phyloP scores from a whole-genome alignment of 2,329 filamentous ascomycete species.

The Pseudogymnoascus sp. region DNA sequence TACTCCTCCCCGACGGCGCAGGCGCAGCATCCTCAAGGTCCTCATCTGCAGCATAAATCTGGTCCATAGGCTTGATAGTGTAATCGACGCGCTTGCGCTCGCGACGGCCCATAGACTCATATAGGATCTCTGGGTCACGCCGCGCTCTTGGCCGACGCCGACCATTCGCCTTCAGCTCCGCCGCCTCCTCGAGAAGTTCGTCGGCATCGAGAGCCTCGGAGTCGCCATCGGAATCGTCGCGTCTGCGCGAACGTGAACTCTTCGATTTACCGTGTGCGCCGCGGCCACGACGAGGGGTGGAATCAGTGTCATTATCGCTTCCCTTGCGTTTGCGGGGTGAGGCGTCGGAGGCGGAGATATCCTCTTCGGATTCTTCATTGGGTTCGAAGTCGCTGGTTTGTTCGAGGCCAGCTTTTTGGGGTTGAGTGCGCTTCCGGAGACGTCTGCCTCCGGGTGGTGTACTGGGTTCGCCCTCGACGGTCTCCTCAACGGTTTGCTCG shows the following conservation, averaged over 20 bases:
- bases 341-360: conserved; percentile 34
- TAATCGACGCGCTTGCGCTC: conserved; percentile 71
- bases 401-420: conserved; percentile 23
- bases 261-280: conserved; percentile 36
- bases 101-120: conserved; percentile 51
- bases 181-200: conserved; percentile 59
- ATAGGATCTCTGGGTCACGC: conserved; percentile 50
- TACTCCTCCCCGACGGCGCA: conserved; percentile 56
- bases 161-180: conserved; percentile 47
- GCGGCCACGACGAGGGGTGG: conserved; percentile 45
- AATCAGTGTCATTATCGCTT: conserved; percentile 39
- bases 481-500: conserved; percentile 17
- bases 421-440: background rate
- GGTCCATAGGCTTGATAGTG: conserved; percentile 71
- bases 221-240: conserved; percentile 47
- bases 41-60: conserved; percentile 64
- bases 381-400: conserved; percentile 30
- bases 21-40: conserved; percentile 63
- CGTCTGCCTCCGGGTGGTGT: conserved; percentile 21
- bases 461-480: conserved; percentile 45
- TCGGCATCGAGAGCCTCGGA: conserved; percentile 53
- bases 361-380: conserved; percentile 40
- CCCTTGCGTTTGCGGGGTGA: conserved; percentile 29
- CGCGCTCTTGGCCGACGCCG: conserved; percentile 39
- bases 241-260: conserved; percentile 41